These are phyloP conservation scores for Lepiota venenata DNA, from an alignment of 768 basidiomycete species.

Conservation along the genomic window DNA sequence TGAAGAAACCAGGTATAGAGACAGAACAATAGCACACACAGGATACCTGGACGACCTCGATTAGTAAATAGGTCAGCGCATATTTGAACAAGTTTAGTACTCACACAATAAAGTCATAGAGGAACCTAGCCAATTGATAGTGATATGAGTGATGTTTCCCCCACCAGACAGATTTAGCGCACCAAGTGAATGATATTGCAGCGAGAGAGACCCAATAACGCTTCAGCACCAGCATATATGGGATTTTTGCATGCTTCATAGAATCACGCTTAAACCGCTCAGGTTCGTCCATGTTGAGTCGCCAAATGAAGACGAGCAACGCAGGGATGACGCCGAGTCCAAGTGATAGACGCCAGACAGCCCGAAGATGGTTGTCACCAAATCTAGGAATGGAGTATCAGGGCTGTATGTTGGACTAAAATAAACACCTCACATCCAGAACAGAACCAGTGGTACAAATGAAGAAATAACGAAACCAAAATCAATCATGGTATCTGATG, in stretches of 20 bases:
- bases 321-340: slow-evolving; percentile 85
- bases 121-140: slow-evolving; percentile 41
- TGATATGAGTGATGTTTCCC: background rate
- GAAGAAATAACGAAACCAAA: slow-evolving; percentile 75
- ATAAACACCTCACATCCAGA: slow-evolving; percentile 69
- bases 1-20: background rate
- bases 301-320: slow-evolving; percentile 80
- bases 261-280: slow-evolving; percentile 69
- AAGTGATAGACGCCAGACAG: slow-evolving; percentile 84
- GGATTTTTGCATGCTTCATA: slow-evolving; percentile 73
- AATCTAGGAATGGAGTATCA: slow-evolving; percentile 42
- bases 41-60: slow-evolving; percentile 46
- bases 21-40: slow-evolving; percentile 33
- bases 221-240: slow-evolving; percentile 71
- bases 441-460: slow-evolving; percentile 82
- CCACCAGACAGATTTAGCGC: slow-evolving; percentile 12
- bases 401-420: background rate
- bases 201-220: slow-evolving; percentile 76
- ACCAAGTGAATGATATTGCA: slow-evolving; percentile 80
- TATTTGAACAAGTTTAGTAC: slow-evolving; percentile 20
- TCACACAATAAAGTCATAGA: slow-evolving; percentile 79
- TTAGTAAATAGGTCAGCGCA: background rate
- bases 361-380: slow-evolving; percentile 73
- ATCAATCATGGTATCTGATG: slow-evolving; percentile 79
- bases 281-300: slow-evolving; percentile 81